Evolutionary conservation across 768 basidiomycete genomes (phyloP).

Genomic region (Boletus edulis): DNA sequence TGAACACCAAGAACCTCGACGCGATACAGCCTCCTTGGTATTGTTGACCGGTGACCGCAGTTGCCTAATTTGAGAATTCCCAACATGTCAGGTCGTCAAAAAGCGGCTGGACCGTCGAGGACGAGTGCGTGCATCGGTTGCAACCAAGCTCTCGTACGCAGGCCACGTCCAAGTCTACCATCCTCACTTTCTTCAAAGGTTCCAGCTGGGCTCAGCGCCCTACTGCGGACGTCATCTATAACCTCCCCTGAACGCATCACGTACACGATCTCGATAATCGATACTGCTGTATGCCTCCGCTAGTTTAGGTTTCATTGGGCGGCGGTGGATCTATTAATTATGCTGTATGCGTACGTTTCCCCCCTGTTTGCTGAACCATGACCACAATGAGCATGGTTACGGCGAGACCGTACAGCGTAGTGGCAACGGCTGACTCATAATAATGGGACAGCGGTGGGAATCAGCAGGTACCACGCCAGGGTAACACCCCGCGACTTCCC

Average conservation of each 20-base stretch:
- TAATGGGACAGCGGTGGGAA: conserved; percentile 6
- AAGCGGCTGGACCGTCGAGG: conserved; percentile 20
- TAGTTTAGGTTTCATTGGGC: conserved; percentile 56
- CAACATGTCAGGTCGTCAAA: conserved; percentile 55
- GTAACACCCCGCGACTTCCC: conserved; percentile 25
- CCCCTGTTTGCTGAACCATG: conserved; percentile 1
- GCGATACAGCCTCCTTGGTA: conserved; percentile 51
- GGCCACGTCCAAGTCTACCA: conserved; percentile 46
- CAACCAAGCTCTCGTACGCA: conserved; percentile 32
- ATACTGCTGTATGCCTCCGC: conserved; percentile 55
- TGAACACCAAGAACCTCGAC: conserved; percentile 40
- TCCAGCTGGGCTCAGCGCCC: conserved; percentile 38
- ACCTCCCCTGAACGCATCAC: conserved; percentile 50
- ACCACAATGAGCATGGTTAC: conserved; percentile 29
- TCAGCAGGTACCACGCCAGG: conserved; percentile 2
- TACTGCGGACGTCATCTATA: conserved; percentile 47
- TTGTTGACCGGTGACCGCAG: conserved; percentile 45
- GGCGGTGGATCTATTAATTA: conserved; percentile 59
- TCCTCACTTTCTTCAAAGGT: conserved; percentile 56
- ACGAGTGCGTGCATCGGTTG: no score
- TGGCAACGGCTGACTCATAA: conserved; percentile 1
- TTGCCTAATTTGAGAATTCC: conserved; percentile 60
- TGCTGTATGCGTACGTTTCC: conserved; percentile 49
- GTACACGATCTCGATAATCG: conserved; percentile 61
- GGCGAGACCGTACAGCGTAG: conserved; percentile 11